phyloP scores from a whole-genome alignment of 139 green algal species.

The Eudorina sp. region DNA sequence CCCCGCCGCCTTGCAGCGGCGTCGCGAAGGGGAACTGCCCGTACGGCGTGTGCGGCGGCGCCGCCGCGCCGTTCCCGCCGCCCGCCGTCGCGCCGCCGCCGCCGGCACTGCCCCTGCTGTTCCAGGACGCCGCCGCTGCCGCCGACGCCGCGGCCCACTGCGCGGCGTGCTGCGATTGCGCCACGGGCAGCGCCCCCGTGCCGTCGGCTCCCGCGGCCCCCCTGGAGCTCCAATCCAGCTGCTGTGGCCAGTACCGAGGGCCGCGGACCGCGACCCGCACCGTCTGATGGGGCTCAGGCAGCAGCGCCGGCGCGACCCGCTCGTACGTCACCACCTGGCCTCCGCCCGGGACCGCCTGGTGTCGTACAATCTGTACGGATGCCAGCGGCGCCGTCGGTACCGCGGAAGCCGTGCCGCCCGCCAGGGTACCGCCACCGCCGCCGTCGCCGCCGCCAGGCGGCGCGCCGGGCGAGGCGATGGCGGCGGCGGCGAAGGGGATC shows the following conservation, averaged over 20 bases:
- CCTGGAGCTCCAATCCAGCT: constrained; percentile 36
- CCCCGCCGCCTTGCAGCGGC: background rate
- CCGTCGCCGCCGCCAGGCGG: background rate
- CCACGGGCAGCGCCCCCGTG: background rate
- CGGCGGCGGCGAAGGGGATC: background rate
- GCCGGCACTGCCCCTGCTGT: background rate
- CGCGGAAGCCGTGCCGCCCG: background rate
- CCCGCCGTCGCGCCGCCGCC: background rate
- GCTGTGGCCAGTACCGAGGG: constrained; percentile 83
- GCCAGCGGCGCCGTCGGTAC: background rate
- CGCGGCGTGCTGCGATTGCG: too few species aligned
- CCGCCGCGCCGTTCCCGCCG: too few species aligned
- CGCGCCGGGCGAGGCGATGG: background rate
- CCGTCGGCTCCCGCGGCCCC: background rate
- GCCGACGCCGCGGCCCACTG: background rate
- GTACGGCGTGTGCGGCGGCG: background rate
- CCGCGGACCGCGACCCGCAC: constrained; percentile 67
- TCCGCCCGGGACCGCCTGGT: background rate
- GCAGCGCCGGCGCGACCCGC: constrained; percentile 12
- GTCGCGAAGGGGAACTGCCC: background rate
- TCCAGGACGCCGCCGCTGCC: background rate
- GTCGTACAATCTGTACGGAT: background rate
- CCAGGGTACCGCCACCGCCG: background rate
- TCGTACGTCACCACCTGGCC: background rate
- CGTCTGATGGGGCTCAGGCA: constrained; percentile 39